Evolutionary conservation across 371 early-diverging fungal species (phyloP).

Genomic region (Chytridium lagenaria): DNA sequence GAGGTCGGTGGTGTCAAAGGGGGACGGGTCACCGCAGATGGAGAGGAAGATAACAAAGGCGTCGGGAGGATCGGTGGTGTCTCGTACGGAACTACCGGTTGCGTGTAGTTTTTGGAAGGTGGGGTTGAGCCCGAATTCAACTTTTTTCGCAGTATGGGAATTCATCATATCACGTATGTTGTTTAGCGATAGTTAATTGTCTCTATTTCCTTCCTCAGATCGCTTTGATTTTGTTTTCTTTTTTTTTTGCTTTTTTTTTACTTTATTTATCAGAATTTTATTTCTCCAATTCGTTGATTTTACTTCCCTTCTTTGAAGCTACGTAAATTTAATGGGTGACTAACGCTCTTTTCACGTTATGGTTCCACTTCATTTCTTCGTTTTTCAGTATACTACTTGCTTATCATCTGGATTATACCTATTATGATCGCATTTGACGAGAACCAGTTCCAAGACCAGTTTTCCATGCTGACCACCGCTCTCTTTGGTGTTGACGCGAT

Average conservation of each 20-base stretch:
- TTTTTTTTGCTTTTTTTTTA: not conserved
- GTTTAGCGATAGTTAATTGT: not conserved
- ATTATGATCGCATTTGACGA: slow-evolving; percentile 20
- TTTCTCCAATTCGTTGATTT: not conserved
- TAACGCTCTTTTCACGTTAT: not conserved
- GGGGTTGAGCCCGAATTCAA: slow-evolving; percentile 3
- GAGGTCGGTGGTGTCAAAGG: not conserved
- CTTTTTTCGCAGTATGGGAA: slow-evolving; percentile 5
- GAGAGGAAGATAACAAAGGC: no score
- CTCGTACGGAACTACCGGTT: no score
- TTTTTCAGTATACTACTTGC: slow-evolving; percentile 12
- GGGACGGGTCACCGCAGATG: not conserved
- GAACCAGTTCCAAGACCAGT: not conserved
- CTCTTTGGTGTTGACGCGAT: slow-evolving; percentile 15
- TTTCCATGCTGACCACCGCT: not conserved
- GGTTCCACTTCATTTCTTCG: not conserved
- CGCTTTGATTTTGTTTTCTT: not conserved
- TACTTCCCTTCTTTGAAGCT: not conserved
- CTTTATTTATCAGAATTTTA: not conserved
- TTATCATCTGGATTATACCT: slow-evolving; percentile 22
- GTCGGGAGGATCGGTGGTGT: no score
- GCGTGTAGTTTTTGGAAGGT: no score
- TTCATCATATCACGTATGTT: slow-evolving; percentile 2
- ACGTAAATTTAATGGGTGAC: slow-evolving; percentile 3
- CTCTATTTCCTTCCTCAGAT: not conserved